phyloP scores from a whole-genome alignment of 306 rosid genomes.

The Chamaecrista fasciculata region DNA sequence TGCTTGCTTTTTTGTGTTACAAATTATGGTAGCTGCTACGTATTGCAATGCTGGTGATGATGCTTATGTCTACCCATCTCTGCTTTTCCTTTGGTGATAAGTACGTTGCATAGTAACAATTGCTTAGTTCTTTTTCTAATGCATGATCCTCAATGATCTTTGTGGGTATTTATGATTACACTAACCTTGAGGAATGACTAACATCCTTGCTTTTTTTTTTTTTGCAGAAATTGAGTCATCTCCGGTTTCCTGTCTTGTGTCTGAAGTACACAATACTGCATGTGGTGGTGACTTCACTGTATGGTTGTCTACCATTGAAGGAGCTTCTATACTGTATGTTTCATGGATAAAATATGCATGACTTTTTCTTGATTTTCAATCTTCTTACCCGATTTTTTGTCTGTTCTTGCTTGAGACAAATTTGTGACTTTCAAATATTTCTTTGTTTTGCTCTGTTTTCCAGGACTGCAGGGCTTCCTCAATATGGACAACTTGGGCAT shows the following conservation, averaged over 20 bases:
- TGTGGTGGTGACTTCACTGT: constrained; percentile 88
- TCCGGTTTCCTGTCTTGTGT: constrained; percentile 79
- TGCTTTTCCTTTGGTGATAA: neutral
- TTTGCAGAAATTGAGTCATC: constrained; percentile 68
- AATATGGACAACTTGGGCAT: constrained; percentile 95
- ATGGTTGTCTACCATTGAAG: constrained; percentile 85
- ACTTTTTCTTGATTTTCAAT: constrained; percentile 24
- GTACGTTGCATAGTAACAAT: neutral
- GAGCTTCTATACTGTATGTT: constrained; percentile 85
- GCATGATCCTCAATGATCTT: neutral
- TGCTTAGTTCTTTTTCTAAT: neutral
- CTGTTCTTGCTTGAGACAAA: constrained; percentile 8
- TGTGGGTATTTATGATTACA: too few species aligned
- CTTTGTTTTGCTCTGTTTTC: constrained; percentile 26
- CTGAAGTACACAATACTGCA: constrained; percentile 60
- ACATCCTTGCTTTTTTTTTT: neutral
- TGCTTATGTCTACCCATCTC: neutral
- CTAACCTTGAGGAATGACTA: too few species aligned
- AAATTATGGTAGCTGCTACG: neutral
- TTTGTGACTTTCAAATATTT: constrained; percentile 23
- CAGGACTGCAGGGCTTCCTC: constrained; percentile 95
- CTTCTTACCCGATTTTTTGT: neutral
- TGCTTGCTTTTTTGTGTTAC: neutral
- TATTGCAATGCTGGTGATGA: constrained; percentile 4
- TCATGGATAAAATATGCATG: constrained; percentile 36